A percentile compares a stretch with the other conserved stretches of the same genome.
phyloP scores from a whole-genome alignment of 1,284 basidiomycete species.

The Sporisorium iseilematis-ciliati region DNA sequence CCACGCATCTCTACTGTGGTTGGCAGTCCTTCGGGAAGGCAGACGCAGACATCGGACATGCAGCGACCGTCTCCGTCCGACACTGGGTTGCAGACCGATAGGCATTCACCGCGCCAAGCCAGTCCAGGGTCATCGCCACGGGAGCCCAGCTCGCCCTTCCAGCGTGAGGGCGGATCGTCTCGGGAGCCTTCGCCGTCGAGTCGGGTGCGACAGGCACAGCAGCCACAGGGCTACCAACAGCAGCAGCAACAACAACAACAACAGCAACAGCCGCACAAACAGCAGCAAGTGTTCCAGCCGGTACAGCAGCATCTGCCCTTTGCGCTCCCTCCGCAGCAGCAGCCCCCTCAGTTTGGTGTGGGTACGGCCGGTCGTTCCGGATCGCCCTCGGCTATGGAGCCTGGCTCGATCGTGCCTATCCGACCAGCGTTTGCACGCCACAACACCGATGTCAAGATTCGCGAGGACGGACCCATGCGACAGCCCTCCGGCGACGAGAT shows the following conservation, averaged over 20 bases:
- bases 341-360: conserved; percentile 40
- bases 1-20: conserved; percentile 95
- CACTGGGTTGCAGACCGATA: conserved; percentile 30
- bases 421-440: conserved; percentile 82
- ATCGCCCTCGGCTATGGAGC: conserved; percentile 39
- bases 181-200: conserved; percentile 40
- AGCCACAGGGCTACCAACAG: conserved; percentile 31
- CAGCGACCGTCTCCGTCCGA: conserved; percentile 52
- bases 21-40: conserved; percentile 83
- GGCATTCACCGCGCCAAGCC: conserved; percentile 36
- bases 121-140: conserved; percentile 36
- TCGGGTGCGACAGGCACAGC: conserved; percentile 24
- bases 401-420: conserved; percentile 72
- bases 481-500: conserved; percentile 62
- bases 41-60: conserved; percentile 51
- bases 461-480: conserved; percentile 76
- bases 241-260: conserved; percentile 11
- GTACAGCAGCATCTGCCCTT: conserved; percentile 47
- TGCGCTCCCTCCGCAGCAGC: conserved; percentile 65
- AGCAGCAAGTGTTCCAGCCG: conserved; percentile 42
- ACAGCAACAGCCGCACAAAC: conserved; percentile 22
- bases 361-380: conserved; percentile 23
- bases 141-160: conserved; percentile 39
- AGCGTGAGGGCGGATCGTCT: conserved; percentile 31
- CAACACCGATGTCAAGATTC: conserved; percentile 88